Percentiles rank a stretch among this genome's conserved stretches.
Conservation (phyloP, 139 green algal genomes). For the Raphidocelis subcapitata region DNA sequence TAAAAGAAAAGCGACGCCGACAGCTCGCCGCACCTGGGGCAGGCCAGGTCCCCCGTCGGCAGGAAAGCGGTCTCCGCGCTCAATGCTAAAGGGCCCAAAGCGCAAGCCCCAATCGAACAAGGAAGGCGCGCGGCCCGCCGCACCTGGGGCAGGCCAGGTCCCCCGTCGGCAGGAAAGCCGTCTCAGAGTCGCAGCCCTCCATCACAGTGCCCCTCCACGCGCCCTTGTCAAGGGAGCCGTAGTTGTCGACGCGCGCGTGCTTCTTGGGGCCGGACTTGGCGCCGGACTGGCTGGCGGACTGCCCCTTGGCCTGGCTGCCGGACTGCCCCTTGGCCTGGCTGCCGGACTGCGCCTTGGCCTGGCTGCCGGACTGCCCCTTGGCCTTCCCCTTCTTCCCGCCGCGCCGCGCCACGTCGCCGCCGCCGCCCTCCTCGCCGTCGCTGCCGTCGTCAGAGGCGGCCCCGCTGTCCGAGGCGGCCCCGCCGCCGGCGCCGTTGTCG, state of each 20-base stretch:
- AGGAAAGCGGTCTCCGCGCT: conserved; percentile 47
- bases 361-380: too few relatives aligned
- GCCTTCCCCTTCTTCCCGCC: too few relatives aligned
- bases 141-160: conserved; percentile 56
- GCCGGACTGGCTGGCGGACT: conserved; percentile 16
- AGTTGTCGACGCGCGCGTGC: conserved; percentile 39
- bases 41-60: conserved; percentile 54
- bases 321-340: too few relatives aligned
- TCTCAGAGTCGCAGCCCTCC: conserved; percentile 37
- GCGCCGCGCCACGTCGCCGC: background rate
- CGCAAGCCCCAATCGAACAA: too few relatives aligned
- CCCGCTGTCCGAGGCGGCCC: background rate
- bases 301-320: too few relatives aligned
- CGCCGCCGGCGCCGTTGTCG: background rate
- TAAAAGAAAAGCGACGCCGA: too few relatives aligned
- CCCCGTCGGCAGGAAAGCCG: conserved; percentile 50
- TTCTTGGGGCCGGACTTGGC: conserved; percentile 1
- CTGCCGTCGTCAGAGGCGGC: background rate
- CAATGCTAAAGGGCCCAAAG: too few relatives aligned
- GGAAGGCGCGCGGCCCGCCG: background rate
- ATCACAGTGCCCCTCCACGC: conserved; percentile 49
- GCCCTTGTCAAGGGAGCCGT: conserved; percentile 32
- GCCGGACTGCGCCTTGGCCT: too few relatives aligned
- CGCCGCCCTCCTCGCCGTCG: background rate
- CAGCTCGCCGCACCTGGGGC: conserved; percentile 33